phyloP scores from a whole-genome alignment of 495 filamentous ascomycete genomes.

The Aspergillus hancockii region DNA sequence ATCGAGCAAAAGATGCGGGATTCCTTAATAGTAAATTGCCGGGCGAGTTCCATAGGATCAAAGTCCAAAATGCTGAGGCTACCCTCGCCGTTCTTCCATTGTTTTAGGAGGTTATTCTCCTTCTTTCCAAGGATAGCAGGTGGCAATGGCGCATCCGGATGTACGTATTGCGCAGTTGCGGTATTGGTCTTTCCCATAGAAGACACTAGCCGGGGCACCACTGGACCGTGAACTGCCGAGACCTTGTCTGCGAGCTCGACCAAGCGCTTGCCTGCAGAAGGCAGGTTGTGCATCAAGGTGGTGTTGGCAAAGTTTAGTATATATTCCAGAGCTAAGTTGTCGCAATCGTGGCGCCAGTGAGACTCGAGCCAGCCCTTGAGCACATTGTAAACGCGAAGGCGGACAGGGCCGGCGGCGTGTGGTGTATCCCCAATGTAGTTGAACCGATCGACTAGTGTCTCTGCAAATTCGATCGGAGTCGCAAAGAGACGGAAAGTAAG shows the following conservation, averaged over 20 bases:
- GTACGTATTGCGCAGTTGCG: constrained; percentile 65
- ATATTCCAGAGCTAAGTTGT: constrained; percentile 69
- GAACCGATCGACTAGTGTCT: constrained; percentile 83
- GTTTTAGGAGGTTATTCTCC: constrained; percentile 69
- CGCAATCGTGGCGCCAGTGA: constrained; percentile 85
- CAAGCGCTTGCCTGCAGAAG: constrained; percentile 76
- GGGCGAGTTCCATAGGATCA: constrained; percentile 86
- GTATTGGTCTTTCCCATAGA: constrained; percentile 87
- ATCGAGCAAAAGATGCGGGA: constrained; percentile 93
- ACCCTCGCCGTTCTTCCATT: constrained; percentile 70
- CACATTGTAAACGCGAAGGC: constrained; percentile 90
- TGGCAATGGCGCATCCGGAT: constrained; percentile 70
- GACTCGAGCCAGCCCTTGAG: constrained; percentile 98
- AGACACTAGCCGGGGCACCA: constrained; percentile 85
- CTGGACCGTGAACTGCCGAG: constrained; percentile 67
- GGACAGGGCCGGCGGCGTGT: constrained; percentile 72
- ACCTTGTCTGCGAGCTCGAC: constrained; percentile 80
- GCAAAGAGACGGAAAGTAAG: constrained; percentile 96
- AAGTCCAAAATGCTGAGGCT: constrained; percentile 84
- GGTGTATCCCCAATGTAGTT: constrained; percentile 83
- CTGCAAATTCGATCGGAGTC: constrained; percentile 74
- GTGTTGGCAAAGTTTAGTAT: constrained; percentile 79
- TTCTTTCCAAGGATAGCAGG: constrained; percentile 70
- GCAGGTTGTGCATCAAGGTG: constrained; percentile 65
- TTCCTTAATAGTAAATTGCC: constrained; percentile 92